Evolutionary conservation across 805 yeast species (phyloP).

Genomic region (Candida hungchunana): DNA sequence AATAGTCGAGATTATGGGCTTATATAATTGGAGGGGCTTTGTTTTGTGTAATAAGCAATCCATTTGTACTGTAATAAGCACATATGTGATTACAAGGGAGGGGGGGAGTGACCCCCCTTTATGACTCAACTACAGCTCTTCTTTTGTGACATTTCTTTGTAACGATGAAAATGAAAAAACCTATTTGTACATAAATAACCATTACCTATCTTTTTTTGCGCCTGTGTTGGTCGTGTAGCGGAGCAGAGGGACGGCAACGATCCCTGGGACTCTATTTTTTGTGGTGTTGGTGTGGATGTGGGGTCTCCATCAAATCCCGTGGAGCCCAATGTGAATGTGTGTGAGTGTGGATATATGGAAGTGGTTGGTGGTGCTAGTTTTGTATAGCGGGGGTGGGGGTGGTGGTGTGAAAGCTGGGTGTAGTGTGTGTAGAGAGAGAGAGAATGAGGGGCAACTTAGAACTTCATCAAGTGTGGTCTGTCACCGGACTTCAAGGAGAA

Average conservation of each 20-base stretch:
- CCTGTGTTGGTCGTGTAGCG: not conserved
- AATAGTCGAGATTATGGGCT: too few relatives aligned
- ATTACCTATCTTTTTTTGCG: conserved; percentile 14
- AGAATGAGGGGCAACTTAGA: conserved; percentile 44
- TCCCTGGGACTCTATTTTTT: not conserved
- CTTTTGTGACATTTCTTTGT: conserved; percentile 20
- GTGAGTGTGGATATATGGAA: not conserved
- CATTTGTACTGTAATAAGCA: not conserved
- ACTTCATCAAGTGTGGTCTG: conserved; percentile 97
- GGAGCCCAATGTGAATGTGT: not conserved
- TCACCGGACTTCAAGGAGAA: conserved; percentile 98
- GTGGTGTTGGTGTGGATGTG: too few relatives aligned
- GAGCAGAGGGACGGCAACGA: not conserved
- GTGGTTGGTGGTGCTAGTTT: not conserved
- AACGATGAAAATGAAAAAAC: conserved; percentile 19
- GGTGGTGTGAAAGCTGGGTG: too few relatives aligned
- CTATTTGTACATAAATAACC: conserved; percentile 23
- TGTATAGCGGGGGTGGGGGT: not conserved
- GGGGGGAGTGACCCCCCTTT: too few relatives aligned
- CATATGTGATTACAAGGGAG: too few relatives aligned
- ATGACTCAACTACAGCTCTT: not conserved
- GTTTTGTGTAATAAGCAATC: not conserved
- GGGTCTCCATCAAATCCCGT: not conserved
- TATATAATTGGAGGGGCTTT: too few relatives aligned
- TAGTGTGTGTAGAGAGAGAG: conserved; percentile 2